Evolutionary conservation across 768 basidiomycete genomes (phyloP).

Genomic region (Pulveroboletus ravenelii): DNA sequence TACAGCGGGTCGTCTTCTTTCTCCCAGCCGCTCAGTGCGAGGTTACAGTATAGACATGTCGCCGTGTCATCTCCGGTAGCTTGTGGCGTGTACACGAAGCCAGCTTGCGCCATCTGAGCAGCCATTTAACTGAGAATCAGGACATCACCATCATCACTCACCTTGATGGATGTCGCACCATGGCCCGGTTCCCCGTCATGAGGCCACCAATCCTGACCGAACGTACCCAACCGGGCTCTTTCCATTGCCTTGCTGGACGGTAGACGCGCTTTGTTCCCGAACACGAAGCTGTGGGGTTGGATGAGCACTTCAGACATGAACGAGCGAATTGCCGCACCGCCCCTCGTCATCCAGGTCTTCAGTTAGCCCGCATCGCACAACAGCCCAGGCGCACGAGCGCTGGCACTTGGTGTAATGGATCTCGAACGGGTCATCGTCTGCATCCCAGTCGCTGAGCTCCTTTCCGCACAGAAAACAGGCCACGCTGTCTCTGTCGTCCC

Average conservation of each 20-base stretch:
- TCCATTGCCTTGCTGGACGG: constrained; percentile 68
- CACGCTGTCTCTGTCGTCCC: constrained; percentile 68
- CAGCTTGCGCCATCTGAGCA: constrained; percentile 74
- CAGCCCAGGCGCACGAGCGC: constrained; percentile 74
- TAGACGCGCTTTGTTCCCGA: constrained; percentile 54
- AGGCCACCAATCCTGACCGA: constrained; percentile 70
- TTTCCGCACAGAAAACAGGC: constrained; percentile 83
- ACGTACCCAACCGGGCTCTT: constrained; percentile 67
- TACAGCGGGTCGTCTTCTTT: constrained; percentile 83
- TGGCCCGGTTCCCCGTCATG: constrained; percentile 62
- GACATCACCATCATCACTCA: constrained; percentile 17
- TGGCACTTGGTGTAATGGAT: constrained; percentile 75
- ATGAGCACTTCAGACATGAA: neutral
- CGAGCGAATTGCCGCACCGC: constrained; percentile 38
- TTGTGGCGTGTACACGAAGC: constrained; percentile 78
- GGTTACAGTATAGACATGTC: constrained; percentile 80
- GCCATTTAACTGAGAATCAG: neutral
- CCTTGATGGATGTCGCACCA: constrained; percentile 69
- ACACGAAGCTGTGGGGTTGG: constrained; percentile 47
- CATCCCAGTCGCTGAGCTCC: constrained; percentile 80
- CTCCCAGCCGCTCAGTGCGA: constrained; percentile 84
- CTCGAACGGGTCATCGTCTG: constrained; percentile 77
- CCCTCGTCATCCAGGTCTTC: constrained; percentile 54
- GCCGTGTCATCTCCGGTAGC: constrained; percentile 69
- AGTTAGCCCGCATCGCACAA: constrained; percentile 65